phyloP scores from a whole-genome alignment of 83 land plant species.

The Picea abies region DNA sequence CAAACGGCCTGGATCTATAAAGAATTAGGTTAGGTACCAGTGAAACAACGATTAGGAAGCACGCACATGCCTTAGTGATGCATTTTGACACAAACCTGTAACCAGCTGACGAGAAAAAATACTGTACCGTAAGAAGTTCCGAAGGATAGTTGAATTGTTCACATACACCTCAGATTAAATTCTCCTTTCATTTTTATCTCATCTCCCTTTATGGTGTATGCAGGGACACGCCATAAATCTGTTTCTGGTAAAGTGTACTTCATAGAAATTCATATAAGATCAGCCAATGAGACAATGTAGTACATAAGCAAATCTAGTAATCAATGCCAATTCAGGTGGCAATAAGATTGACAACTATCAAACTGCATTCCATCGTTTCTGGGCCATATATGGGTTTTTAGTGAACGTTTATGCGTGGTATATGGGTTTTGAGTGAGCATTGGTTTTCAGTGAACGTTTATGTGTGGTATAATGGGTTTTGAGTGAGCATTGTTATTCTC shows the following conservation, averaged over 20 bases:
- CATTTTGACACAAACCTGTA: no score
- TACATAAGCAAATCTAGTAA: conserved; percentile 49
- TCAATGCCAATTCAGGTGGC: conserved; percentile 34
- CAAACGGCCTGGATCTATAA: no score
- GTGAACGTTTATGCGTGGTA: neutral
- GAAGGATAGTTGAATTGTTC: no score
- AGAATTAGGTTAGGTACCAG: no score
- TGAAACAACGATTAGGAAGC: no score
- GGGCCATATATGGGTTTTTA: neutral
- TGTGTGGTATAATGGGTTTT: no score
- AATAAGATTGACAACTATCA: conserved; percentile 28
- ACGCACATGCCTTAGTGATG: no score
- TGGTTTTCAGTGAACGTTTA: neutral
- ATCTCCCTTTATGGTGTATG: conserved; percentile 3
- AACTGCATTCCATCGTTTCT: neutral
- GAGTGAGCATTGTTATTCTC: no score
- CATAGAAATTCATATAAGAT: conserved; percentile 51
- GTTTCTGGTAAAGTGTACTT: conserved; percentile 32
- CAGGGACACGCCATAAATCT: conserved; percentile 55
- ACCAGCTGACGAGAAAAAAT: no score
- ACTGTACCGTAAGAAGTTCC: no score
- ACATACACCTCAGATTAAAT: no score
- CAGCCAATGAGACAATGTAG: conserved; percentile 64
- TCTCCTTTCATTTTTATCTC: neutral
- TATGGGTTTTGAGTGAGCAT: no score